Conservation (phyloP, 1,284 basidiomycete genomes). For the Apiotrichum akiyoshidainum region DNA sequence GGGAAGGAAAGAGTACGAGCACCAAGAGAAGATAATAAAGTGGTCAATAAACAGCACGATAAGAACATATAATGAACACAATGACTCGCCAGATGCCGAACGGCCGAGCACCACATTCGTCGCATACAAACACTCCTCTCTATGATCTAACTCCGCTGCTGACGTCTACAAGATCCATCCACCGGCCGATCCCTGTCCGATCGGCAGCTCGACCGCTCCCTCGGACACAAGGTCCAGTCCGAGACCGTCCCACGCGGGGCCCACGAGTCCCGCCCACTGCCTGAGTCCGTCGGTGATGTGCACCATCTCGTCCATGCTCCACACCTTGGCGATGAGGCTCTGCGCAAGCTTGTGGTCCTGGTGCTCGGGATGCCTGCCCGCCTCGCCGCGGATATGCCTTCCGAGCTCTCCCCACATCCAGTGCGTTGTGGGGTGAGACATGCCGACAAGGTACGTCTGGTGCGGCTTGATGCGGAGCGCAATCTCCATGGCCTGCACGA, state of each 20-base stretch:
- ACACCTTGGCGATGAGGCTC: constrained; percentile 15
- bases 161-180: constrained; percentile 7
- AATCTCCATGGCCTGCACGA: constrained; percentile 41
- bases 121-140: background rate
- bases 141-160: background rate
- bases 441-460: constrained; percentile 47
- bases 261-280: constrained; percentile 26
- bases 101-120: no score
- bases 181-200: constrained; percentile 13
- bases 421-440: constrained; percentile 49
- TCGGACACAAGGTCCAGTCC: constrained; percentile 24
- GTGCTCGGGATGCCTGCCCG: constrained; percentile 6
- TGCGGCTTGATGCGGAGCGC: constrained; percentile 36
- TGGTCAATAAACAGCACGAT: no score
- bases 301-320: constrained; percentile 15
- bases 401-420: constrained; percentile 49
- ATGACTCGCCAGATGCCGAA: no score
- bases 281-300: constrained; percentile 8
- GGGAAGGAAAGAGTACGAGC: no score
- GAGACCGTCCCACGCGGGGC: constrained; percentile 46
- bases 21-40: no score
- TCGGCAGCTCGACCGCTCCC: constrained; percentile 12
- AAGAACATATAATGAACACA: no score
- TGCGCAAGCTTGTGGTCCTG: constrained; percentile 14
- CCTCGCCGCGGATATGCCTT: constrained; percentile 20